Conservation (phyloP, 2,329 filamentous ascomycete species). For the Microcyclospora pomicola region DNA sequence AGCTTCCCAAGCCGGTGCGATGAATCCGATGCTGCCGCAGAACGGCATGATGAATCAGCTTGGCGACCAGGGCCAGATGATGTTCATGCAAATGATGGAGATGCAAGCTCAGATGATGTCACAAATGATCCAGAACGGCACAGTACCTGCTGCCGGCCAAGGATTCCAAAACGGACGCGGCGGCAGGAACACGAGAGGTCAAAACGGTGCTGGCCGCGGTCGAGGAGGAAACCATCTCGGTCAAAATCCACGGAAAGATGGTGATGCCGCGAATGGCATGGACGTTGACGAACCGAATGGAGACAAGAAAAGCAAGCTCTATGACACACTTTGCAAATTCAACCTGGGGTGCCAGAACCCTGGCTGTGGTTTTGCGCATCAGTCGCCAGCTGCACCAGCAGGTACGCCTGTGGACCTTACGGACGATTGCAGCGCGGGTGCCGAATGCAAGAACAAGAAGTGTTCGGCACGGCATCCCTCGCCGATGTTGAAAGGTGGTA, state of each 20-base stretch:
- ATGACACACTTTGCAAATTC: slow-evolving; percentile 68
- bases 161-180: slow-evolving; percentile 4
- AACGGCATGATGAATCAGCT: slow-evolving; percentile 32
- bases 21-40: slow-evolving; percentile 31
- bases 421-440: slow-evolving; percentile 72
- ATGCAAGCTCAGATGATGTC: slow-evolving; percentile 77
- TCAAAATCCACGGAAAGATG: not conserved
- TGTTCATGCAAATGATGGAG: slow-evolving; percentile 46
- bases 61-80: slow-evolving; percentile 56
- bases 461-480: slow-evolving; percentile 87
- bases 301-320: slow-evolving; percentile 36
- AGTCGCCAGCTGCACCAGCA: slow-evolving; percentile 76
- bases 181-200: slow-evolving; percentile 16
- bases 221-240: slow-evolving; percentile 4
- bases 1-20: slow-evolving; percentile 7
- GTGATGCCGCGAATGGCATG: slow-evolving; percentile 29
- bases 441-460: slow-evolving; percentile 90
- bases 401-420: slow-evolving; percentile 63
- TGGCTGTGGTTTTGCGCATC: slow-evolving; percentile 86
- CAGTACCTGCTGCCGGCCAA: not conserved
- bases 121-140: slow-evolving; percentile 38
- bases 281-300: slow-evolving; percentile 50
- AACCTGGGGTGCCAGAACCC: slow-evolving; percentile 79
- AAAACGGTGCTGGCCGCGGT: slow-evolving; percentile 5
- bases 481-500: slow-evolving; percentile 41